Conservation (phyloP, 2,329 filamentous ascomycete genomes). For the Fusarium nisikadoi region DNA sequence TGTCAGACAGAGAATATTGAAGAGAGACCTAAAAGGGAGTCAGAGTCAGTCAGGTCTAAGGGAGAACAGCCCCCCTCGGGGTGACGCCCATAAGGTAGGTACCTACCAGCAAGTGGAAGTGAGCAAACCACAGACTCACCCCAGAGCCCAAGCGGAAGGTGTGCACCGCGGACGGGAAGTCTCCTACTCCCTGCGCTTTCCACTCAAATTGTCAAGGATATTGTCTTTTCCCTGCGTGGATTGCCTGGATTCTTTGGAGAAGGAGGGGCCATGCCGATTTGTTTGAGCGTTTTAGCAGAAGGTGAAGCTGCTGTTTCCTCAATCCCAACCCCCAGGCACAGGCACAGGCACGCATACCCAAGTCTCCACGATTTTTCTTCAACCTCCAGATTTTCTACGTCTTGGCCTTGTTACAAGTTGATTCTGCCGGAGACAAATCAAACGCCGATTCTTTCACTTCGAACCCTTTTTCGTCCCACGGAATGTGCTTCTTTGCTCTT, state of each 20-base stretch:
- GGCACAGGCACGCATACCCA: not conserved
- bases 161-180: conserved; percentile 19
- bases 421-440: not conserved
- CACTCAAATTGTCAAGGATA: conserved; percentile 17
- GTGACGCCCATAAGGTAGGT: not conserved
- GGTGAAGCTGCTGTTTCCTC: not conserved
- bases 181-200: conserved; percentile 20
- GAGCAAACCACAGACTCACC: not conserved
- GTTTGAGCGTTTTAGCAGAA: conserved; percentile 21
- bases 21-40: conserved; percentile 9
- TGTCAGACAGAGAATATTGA: not conserved
- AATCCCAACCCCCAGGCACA: conserved; percentile 25
- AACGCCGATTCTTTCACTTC: not conserved
- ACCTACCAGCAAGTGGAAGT: not conserved
- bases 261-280: conserved; percentile 12
- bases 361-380: conserved; percentile 26
- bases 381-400: conserved; percentile 22
- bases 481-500: conserved; percentile 16
- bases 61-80: conserved; percentile 2
- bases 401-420: not conserved
- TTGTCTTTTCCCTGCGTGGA: conserved; percentile 3
- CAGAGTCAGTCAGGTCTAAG: conserved; percentile 14
- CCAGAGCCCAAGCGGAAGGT: conserved; percentile 20
- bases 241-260: conserved; percentile 25
- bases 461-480: not conserved